Base-by-base conservation (phyloP, 1,284 basidiomycete genomes). In the Tilletia indica region DNA sequence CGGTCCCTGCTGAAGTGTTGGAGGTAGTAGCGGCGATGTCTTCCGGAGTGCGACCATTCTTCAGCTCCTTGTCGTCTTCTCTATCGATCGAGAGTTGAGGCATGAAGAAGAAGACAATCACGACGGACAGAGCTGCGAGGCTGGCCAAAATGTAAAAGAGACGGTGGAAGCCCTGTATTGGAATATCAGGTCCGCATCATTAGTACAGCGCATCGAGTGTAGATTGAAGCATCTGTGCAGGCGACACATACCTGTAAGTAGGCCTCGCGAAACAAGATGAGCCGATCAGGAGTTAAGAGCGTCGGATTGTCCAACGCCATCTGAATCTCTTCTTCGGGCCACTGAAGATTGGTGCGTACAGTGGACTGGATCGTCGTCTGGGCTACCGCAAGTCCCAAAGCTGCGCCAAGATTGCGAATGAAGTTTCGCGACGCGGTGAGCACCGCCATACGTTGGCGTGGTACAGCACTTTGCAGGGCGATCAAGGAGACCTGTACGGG, bases 391-490 rank as follows among this genome's bases (percentile, higher is more conserved):
- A 91, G 86, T 8, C 88, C 86, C 0, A 91, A 78, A 0, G 90
- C 88, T 25, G 90, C 90, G 31, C 90, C 90, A 2, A 91, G 85
- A 19, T 88, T 83, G 4, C 90, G 88, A 70, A 90, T 86, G 78
- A 91, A 91, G 78, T 91, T 91, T 42, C 90, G 87, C 68, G 89
- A 87, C 0, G 89, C 88, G 0, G 91, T 91, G 1, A 91, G 90
- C 6, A 91, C 90, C 0, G 89, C 89, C 88, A 91, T 89, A 73
- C 91, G 90, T 63, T 86, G 86, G 34, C 90, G 85, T 0, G 88
- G 83, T 0, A 91, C 91, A 31, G 89, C 90, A 0, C 90, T 89
- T 78, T 91, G 90, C 3, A 88, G 89, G 0, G 90, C 90, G 2
- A 91, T 88, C 0, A 89, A 72, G 6, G 68, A 74, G 67, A 67